Percentiles rank a stretch among this genome's conserved stretches.
These are phyloP conservation scores for Trifolium subterraneum DNA, from an alignment of 306 rosid genomes.

Conservation along the genomic window DNA sequence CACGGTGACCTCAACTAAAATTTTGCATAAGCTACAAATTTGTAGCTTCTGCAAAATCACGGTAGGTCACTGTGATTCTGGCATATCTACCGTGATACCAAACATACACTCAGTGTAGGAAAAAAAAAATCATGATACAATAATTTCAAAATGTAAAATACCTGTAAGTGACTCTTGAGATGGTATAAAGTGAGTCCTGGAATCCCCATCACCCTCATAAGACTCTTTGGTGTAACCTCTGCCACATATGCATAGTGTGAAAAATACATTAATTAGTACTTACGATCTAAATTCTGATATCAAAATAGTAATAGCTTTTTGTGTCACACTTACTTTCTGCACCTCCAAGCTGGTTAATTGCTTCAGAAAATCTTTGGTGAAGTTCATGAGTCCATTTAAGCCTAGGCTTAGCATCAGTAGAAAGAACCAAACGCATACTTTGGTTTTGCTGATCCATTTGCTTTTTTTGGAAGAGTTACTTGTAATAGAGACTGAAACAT, in stretches of 20 bases:
- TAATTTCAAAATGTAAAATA: slow-evolving; percentile 33
- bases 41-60: no score
- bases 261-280: slow-evolving; percentile 33
- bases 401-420: slow-evolving; percentile 93
- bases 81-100: no score
- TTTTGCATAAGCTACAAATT: no score
- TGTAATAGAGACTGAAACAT: slow-evolving; percentile 44
- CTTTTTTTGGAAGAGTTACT: slow-evolving; percentile 45
- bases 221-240: slow-evolving; percentile 97
- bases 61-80: no score
- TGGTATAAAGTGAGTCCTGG: slow-evolving; percentile 94
- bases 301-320: background rate
- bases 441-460: slow-evolving; percentile 57
- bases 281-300: background rate
- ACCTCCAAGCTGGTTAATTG: slow-evolving; percentile 88
- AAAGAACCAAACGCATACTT: slow-evolving; percentile 78
- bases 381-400: slow-evolving; percentile 97
- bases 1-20: no score
- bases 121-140: slow-evolving; percentile 6
- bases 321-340: slow-evolving; percentile 72
- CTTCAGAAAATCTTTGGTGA: slow-evolving; percentile 85
- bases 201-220: slow-evolving; percentile 89
- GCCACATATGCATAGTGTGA: slow-evolving; percentile 42
- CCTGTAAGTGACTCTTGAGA: slow-evolving; percentile 99
- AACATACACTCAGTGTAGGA: background rate